A percentile compares a stretch with the other conserved stretches of the same genome.
phyloP scores from a whole-genome alignment of 208 protist species.

The Trypanosoma melophagium region DNA sequence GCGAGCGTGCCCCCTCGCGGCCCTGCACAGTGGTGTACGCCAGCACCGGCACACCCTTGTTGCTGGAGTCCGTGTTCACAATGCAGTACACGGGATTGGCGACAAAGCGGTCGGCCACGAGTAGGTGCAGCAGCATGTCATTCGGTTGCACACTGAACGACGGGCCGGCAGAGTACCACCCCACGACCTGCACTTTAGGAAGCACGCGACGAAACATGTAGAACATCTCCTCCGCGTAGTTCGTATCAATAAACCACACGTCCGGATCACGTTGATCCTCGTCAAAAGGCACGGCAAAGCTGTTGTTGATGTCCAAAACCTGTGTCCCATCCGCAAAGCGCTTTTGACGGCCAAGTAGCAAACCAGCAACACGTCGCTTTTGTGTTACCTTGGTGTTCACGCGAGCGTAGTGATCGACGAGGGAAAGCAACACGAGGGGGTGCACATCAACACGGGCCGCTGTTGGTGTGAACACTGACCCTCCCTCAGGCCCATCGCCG shows the following conservation, averaged over 20 bases:
- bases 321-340: conserved; percentile 46
- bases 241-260: conserved; percentile 99
- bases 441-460: conserved; percentile 95
- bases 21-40: conserved; percentile 90
- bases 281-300: conserved; percentile 99
- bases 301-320: conserved; percentile 95
- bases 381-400: conserved; percentile 89
- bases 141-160: conserved; percentile 91
- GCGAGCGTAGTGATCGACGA: conserved; percentile 99
- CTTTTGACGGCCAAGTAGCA: conserved; percentile 94
- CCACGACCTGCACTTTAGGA: conserved; percentile 97
- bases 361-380: conserved; percentile 96
- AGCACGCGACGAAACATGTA: conserved; percentile 99
- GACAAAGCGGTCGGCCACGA: conserved; percentile 92
- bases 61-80: conserved; percentile 87
- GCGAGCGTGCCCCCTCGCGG: conserved; percentile 63
- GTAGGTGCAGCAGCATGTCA: conserved; percentile 97
- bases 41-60: conserved; percentile 87
- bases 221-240: conserved; percentile 97
- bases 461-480: conserved; percentile 37
- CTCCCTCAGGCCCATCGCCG: conserved; percentile 4
- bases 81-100: conserved; percentile 92
- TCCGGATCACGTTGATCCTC: conserved; percentile 96
- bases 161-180: conserved; percentile 99
- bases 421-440: conserved; percentile 97